These are phyloP conservation scores for Vachellia collinsii DNA, from an alignment of 306 rosid species.

Conservation along the genomic window DNA sequence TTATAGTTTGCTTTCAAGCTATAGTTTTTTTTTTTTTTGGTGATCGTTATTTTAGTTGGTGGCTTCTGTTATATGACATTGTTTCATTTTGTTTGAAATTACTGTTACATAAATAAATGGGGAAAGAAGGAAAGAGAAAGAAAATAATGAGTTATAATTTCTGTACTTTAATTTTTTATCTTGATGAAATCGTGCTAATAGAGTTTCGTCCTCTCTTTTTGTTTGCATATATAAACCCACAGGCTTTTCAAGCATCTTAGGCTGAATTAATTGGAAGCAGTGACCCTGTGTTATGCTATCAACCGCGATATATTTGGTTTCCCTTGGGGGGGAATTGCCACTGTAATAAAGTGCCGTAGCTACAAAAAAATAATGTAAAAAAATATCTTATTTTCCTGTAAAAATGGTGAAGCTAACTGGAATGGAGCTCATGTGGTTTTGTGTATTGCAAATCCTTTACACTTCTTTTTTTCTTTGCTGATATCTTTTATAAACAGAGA, in stretches of 20 bases:
- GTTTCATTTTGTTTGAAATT: neutral
- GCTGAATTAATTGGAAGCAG: conserved; percentile 33
- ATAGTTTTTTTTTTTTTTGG: neutral
- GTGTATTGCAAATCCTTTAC: neutral
- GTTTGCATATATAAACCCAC: neutral
- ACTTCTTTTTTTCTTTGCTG: no score
- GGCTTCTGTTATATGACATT: neutral
- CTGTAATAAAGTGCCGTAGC: neutral
- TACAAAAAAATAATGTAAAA: neutral
- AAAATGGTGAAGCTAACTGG: neutral
- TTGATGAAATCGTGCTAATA: neutral
- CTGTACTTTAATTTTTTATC: neutral
- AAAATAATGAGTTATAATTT: neutral
- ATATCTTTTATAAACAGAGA: neutral
- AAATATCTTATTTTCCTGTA: neutral
- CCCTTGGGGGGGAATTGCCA: neutral
- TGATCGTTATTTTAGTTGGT: neutral
- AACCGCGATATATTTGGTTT: neutral
- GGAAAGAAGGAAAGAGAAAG: neutral
- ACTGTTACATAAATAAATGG: neutral
- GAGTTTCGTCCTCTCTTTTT: neutral
- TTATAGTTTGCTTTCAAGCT: neutral
- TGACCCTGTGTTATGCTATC: neutral
- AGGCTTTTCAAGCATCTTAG: conserved; percentile 47
- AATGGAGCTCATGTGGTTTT: neutral